Evolutionary conservation across 2,329 filamentous ascomycete species (phyloP).

Genomic region (Penicillium palitans): DNA sequence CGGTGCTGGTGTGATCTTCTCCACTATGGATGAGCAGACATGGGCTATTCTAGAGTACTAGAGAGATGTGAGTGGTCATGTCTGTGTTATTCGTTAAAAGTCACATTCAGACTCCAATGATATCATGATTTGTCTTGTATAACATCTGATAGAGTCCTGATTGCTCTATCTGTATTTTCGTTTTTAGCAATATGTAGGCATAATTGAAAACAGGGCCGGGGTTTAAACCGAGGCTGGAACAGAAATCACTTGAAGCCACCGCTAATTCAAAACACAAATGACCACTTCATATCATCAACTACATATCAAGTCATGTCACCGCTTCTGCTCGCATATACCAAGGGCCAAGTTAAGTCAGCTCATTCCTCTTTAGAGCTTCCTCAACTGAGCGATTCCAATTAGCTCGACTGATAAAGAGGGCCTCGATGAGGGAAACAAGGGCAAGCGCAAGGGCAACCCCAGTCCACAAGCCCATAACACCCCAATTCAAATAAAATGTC

Average conservation of each 20-base stretch:
- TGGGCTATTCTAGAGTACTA: conserved; percentile 74
- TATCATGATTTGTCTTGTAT: conserved; percentile 25
- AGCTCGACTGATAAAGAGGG: conserved; percentile 55
- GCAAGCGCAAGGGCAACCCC: conserved; percentile 72
- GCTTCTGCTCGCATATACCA: conserved; percentile 2
- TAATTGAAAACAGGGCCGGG: not conserved
- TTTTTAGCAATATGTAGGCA: not conserved
- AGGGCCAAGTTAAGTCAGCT: conserved; percentile 14
- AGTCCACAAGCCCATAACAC: conserved; percentile 76
- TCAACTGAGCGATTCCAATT: conserved; percentile 62
- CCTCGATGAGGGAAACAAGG: conserved; percentile 58
- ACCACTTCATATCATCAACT: not conserved
- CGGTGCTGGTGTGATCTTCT: conserved; percentile 73
- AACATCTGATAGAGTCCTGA: not conserved
- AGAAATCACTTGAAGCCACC: not conserved
- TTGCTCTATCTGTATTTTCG: not conserved
- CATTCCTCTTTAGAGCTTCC: conserved; percentile 60
- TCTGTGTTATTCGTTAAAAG: conserved; percentile 24
- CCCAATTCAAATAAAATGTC: conserved; percentile 75
- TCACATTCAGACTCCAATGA: conserved; percentile 21
- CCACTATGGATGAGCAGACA: conserved; percentile 88
- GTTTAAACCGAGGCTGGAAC: not conserved
- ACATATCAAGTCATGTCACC: not conserved
- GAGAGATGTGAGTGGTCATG: conserved; percentile 25
- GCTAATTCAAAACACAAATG: not conserved